Conservation (phyloP, 305 asterid genomes). For the Solanum hybrid region DNA sequence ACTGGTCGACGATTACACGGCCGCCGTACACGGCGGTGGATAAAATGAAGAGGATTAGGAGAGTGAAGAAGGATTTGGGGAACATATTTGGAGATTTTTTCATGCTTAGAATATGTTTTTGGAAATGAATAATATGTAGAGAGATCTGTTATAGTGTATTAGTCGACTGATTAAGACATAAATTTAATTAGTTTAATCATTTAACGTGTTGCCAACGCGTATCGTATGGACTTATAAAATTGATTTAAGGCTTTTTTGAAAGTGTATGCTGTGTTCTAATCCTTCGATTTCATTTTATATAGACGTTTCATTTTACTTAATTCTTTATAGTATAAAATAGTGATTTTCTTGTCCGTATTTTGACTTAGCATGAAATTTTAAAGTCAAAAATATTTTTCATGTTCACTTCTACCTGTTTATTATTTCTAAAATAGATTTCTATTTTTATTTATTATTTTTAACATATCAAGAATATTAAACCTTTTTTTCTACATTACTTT, state of each 20-base stretch:
- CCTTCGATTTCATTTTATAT: too few relatives aligned
- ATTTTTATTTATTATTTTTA: too few relatives aligned
- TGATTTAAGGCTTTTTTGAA: neutral
- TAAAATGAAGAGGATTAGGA: constrained; percentile 26
- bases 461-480: too few relatives aligned
- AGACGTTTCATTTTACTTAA: too few relatives aligned
- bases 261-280: too few relatives aligned
- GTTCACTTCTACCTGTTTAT: too few relatives aligned
- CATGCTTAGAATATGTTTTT: neutral
- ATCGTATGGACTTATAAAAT: neutral
- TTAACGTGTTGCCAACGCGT: neutral
- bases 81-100: neutral
- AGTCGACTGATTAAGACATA: neutral
- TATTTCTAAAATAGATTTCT: too few relatives aligned
- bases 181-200: neutral
- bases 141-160: neutral
- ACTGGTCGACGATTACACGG: constrained; percentile 35
- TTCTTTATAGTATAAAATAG: too few relatives aligned
- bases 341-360: too few relatives aligned
- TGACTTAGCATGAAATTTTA: too few relatives aligned
- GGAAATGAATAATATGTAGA: neutral
- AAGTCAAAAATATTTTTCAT: too few relatives aligned
- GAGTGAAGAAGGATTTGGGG: constrained; percentile 19
- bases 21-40: constrained; percentile 36
- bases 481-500: too few relatives aligned